These are phyloP conservation scores for Tothia fuscella DNA, from an alignment of 2,329 filamentous ascomycete species.

Conservation along the genomic window DNA sequence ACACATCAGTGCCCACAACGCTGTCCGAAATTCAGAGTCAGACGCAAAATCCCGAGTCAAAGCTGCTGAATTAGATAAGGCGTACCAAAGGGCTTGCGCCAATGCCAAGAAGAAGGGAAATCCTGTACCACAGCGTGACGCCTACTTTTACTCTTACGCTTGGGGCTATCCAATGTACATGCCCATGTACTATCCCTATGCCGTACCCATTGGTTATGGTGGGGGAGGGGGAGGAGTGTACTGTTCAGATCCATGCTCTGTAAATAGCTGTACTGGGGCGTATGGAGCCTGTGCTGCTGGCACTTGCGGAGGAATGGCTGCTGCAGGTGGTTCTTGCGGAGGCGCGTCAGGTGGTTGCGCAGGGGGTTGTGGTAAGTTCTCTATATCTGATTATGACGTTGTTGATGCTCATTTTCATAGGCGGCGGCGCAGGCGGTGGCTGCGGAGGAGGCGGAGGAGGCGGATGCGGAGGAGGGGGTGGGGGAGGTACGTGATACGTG, in stretches of 20 bases:
- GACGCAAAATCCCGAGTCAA: conserved; percentile 18
- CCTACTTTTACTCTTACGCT: conserved; percentile 28
- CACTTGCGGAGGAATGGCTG: conserved; percentile 34
- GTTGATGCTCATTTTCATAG: too few relatives aligned
- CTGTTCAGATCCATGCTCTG: conserved; percentile 33
- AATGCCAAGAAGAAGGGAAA: conserved; percentile 27
- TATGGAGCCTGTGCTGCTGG: conserved; percentile 37
- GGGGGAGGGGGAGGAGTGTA: conserved; percentile 27
- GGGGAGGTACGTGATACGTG: background rate
- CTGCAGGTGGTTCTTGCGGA: conserved; percentile 18
- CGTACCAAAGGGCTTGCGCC: conserved; percentile 38
- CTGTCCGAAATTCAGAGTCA: conserved; percentile 34
- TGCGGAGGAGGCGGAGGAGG: conserved; percentile 2
- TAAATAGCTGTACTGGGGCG: conserved; percentile 27
- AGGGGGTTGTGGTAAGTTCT: conserved; percentile 22
- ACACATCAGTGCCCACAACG: conserved; percentile 64
- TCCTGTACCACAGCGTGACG: conserved; percentile 23
- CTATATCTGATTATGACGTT: background rate
- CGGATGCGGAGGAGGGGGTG: conserved; percentile 2
- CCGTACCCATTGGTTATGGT: conserved; percentile 29
- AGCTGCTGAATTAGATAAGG: conserved; percentile 36
- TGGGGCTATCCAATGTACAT: conserved; percentile 35
- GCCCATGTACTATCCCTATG: conserved; percentile 36
- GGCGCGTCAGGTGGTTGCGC: conserved; percentile 23
- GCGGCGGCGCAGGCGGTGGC: background rate